Evolutionary conservation across 2,329 filamentous ascomycete species (phyloP).

Genomic region (Talaromyces sp.): DNA sequence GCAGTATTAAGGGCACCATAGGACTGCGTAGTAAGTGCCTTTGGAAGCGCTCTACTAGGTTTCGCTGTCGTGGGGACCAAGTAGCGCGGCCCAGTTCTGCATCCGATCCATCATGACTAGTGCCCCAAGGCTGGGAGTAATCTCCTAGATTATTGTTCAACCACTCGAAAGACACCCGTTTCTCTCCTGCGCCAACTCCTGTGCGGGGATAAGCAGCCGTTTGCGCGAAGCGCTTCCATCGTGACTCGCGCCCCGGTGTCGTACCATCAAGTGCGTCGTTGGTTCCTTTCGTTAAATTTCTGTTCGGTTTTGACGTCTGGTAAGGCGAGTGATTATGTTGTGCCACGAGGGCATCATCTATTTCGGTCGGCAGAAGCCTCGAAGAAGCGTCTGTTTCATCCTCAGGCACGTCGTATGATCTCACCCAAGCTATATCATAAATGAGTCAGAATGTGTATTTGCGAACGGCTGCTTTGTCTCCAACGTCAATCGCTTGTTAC

Average conservation of each 20-base stretch:
- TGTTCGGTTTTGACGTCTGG: conserved; percentile 24
- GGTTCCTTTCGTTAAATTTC: conserved; percentile 15
- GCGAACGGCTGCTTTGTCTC: neutral
- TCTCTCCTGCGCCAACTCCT: conserved; percentile 31
- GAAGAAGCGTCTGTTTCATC: conserved; percentile 37
- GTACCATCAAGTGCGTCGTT: conserved; percentile 12
- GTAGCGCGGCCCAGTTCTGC: conserved; percentile 43
- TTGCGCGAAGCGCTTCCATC: conserved; percentile 46
- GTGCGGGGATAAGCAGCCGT: conserved; percentile 42
- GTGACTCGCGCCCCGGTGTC: conserved; percentile 36
- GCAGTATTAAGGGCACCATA: conserved; percentile 79
- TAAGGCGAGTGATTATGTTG: conserved; percentile 46
- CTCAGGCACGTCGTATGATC: conserved; percentile 37
- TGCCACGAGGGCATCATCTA: conserved; percentile 41
- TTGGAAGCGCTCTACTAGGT: conserved; percentile 60
- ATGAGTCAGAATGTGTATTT: neutral
- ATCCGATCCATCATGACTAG: conserved; percentile 44
- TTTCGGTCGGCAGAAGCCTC: conserved; percentile 35
- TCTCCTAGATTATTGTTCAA: conserved; percentile 44
- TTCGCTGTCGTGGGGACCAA: conserved; percentile 50
- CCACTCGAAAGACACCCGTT: conserved; percentile 46
- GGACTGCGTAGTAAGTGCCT: conserved; percentile 71
- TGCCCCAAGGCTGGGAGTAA: conserved; percentile 53
- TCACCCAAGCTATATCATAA: conserved; percentile 41
- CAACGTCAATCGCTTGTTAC: neutral